A percentile compares a stretch with the other conserved stretches of the same genome.
These are phyloP conservation scores for Diaporthe longicolla DNA, from an alignment of 2,329 filamentous ascomycete species.

Conservation along the genomic window DNA sequence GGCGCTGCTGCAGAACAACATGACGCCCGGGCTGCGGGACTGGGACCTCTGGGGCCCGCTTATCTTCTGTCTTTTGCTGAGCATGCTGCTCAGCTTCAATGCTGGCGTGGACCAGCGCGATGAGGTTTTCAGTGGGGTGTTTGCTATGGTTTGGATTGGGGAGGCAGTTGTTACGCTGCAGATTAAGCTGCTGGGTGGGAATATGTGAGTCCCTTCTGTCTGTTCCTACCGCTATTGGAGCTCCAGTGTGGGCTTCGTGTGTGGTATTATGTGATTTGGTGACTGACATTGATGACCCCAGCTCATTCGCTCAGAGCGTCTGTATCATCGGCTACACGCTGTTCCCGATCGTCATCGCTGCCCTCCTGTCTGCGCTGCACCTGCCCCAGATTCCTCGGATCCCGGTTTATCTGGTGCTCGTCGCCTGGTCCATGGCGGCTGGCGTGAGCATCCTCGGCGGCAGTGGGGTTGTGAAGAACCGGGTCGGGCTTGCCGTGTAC, in stretches of 20 bases:
- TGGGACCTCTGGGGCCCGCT: slow-evolving; percentile 99
- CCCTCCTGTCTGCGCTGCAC: slow-evolving; percentile 86
- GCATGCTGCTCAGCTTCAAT: slow-evolving; percentile 87
- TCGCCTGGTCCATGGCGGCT: slow-evolving; percentile 93
- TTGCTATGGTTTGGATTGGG: slow-evolving; percentile 96
- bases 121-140: slow-evolving; percentile 94
- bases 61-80: slow-evolving; percentile 91
- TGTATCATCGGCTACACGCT: slow-evolving; percentile 99
- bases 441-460: slow-evolving; percentile 96
- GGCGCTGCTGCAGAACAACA: slow-evolving; percentile 74
- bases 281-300: slow-evolving; percentile 55
- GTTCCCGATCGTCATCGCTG: slow-evolving; percentile 95
- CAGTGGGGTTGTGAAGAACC: slow-evolving; percentile 94
- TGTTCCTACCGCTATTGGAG: too few relatives aligned
- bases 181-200: slow-evolving; percentile 95
- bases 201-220: slow-evolving; percentile 78
- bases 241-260: not conserved
- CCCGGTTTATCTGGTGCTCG: slow-evolving; percentile 89
- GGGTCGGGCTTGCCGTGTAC: slow-evolving; percentile 93
- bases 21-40: slow-evolving; percentile 92
- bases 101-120: slow-evolving; percentile 86
- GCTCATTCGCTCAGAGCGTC: slow-evolving; percentile 96
- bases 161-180: slow-evolving; percentile 98
- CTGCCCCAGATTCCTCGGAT: slow-evolving; percentile 86
- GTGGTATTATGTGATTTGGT: slow-evolving; percentile 41